A percentile compares a stretch with the other conserved stretches of the same genome.
phyloP scores from a whole-genome alignment of 2,329 filamentous ascomycete species.

The Fusarium sp. region DNA sequence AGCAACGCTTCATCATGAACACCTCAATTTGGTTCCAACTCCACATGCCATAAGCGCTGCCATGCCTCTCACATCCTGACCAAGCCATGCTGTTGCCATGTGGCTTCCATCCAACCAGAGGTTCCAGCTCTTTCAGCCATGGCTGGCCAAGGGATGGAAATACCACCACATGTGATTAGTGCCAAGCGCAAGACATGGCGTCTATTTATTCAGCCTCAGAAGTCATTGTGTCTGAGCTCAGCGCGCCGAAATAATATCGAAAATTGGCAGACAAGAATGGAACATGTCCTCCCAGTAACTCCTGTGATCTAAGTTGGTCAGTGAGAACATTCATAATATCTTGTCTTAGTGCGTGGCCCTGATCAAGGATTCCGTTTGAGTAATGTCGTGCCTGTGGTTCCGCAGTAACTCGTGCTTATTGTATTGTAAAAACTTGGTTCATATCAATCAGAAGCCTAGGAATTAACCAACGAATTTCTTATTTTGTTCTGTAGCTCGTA shows the following conservation, averaged over 20 bases:
- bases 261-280: not conserved
- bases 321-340: not conserved
- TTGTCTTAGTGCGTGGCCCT: not conserved
- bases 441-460: not conserved
- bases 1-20: constrained; percentile 24
- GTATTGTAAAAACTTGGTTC: not conserved
- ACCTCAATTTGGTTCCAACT: constrained; percentile 6
- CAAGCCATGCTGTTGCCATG: constrained; percentile 15
- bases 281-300: constrained; percentile 1
- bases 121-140: constrained; percentile 1
- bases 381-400: not conserved
- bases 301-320: not conserved
- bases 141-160: not conserved
- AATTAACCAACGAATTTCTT: not conserved
- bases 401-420: not conserved
- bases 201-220: not conserved
- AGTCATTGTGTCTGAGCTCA: constrained; percentile 12
- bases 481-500: not conserved
- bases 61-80: not conserved
- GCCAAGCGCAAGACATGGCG: constrained; percentile 2
- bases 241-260: not conserved
- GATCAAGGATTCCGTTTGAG: not conserved
- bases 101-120: not conserved
- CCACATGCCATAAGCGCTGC: not conserved
- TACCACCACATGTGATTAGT: constrained; percentile 5